Conservation (phyloP, 129 eudicot genomes). For the Helichrysum umbraculigerum region DNA sequence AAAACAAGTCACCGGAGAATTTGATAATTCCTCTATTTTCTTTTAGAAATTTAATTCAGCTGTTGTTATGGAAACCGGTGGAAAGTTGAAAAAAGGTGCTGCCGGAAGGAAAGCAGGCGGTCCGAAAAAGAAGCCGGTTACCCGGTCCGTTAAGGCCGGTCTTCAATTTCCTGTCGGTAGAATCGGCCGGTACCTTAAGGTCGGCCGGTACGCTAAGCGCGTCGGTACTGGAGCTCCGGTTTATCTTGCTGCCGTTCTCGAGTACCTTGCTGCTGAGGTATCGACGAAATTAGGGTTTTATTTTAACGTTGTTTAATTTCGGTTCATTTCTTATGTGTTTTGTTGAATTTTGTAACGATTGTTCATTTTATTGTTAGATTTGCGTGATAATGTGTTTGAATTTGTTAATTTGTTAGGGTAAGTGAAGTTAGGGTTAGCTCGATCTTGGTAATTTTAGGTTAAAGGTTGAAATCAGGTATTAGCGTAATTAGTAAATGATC, state of each 20-base stretch:
- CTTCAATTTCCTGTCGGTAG: slow-evolving; percentile 54
- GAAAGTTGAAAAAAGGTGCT: slow-evolving; percentile 39
- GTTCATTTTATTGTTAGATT: neutral
- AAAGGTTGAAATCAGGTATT: neutral
- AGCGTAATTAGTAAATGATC: neutral
- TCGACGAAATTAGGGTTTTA: slow-evolving; percentile 1
- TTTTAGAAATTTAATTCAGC: neutral
- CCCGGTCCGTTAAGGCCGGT: slow-evolving; percentile 46
- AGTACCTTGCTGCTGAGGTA: slow-evolving; percentile 52
- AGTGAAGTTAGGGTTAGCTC: neutral
- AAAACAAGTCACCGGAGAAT: neutral
- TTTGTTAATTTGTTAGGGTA: neutral
- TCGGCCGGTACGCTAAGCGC: slow-evolving; percentile 41
- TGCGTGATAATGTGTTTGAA: slow-evolving; percentile 2
- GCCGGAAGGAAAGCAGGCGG: slow-evolving; percentile 50
- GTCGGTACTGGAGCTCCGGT: slow-evolving; percentile 44
- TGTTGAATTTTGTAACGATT: neutral
- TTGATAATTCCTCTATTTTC: neutral
- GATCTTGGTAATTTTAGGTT: neutral
- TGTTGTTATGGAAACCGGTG: slow-evolving; percentile 35
- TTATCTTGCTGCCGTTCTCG: slow-evolving; percentile 36
- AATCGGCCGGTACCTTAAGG: slow-evolving; percentile 40
- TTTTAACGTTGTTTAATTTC: neutral
- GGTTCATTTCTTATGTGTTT: neutral
- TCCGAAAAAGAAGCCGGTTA: slow-evolving; percentile 42